Base-by-base conservation (phyloP, 805 yeast species). In the Debaryomyces prosopidis region DNA sequence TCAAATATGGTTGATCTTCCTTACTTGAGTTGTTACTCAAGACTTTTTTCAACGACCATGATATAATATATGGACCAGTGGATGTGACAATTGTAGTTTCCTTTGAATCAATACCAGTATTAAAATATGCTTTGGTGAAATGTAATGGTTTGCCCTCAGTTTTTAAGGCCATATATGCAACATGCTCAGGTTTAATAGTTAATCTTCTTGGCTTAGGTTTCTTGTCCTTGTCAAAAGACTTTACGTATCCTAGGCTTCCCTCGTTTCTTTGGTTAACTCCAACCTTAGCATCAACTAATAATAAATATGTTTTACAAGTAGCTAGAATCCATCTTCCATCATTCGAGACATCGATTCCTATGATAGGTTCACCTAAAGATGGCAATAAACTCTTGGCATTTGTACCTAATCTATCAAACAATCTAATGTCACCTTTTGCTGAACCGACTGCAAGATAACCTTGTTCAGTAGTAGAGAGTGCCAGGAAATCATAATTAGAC, bases 251-350 rank as follows among this genome's bases (percentile, higher is more conserved):
- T 14, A 79, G 61, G 31, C 61, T 61, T 15, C 87, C 87, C 3
- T 70, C 73, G 55, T 84, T 73, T 55, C 76, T 76, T 52, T 59
- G 66, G 39, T 89, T 90, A 3, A 74, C 76, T 46, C 80, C 81
- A 46, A 85, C 81, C 33, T 74, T 69, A 11, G 83, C 71, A 63
- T 89, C 94, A 48, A 89, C 73, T 37, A 90, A 73, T 43, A 90
- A 69, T 49, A 90, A 66, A 58, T 87, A 87, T 1, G 81, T 79
- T 55, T 76, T 73, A 69, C 92, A 87, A 0, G 96, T 90, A 1
- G 90, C 94, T 47, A 90, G 69, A 35, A 89, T 58, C 85, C 89
- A 90, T 53, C 80, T 74, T 48, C 96, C 96, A 60, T 87, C 91
- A 16, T 85, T 79, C 5, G 95, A 82, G 1, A 80, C 81, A 47